phyloP scores from a whole-genome alignment of 495 filamentous ascomycete species.

The Aspergillus avenaceus region DNA sequence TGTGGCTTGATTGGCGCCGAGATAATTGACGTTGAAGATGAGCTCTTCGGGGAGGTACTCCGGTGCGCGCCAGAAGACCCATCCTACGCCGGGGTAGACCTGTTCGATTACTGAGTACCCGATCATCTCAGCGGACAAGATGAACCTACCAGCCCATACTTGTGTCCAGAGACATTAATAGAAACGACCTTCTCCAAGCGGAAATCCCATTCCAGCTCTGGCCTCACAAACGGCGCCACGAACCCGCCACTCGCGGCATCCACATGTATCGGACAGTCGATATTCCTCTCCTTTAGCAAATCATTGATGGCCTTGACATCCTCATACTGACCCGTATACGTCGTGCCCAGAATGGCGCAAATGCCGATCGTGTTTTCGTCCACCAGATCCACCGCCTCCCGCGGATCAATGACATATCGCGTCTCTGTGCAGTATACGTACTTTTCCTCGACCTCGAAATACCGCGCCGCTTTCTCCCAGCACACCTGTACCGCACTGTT shows the following conservation, averaged over 20 bases:
- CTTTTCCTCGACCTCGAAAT: conserved; percentile 90
- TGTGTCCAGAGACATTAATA: conserved; percentile 92
- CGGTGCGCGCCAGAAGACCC: conserved; percentile 83
- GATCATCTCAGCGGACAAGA: too few relatives aligned
- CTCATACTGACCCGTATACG: conserved; percentile 95
- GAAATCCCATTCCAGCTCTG: conserved; percentile 83
- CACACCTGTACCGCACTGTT: conserved; percentile 89
- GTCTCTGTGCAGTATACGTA: conserved; percentile 78
- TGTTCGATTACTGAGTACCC: conserved; percentile 41
- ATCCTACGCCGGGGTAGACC: conserved; percentile 86
- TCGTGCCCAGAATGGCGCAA: conserved; percentile 82
- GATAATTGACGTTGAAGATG: conserved; percentile 97
- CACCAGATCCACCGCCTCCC: conserved; percentile 74
- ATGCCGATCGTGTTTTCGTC: conserved; percentile 97
- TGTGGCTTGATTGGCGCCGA: conserved; percentile 89
- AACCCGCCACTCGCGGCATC: conserved; percentile 90
- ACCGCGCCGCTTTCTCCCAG: conserved; percentile 95
- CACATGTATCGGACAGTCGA: conserved; percentile 84
- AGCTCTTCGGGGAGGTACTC: conserved; percentile 84
- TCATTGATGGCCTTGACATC: conserved; percentile 88
- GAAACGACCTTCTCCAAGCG: conserved; percentile 78
- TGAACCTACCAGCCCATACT: conserved; percentile 61
- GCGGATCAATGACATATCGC: conserved; percentile 83
- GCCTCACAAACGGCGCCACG: conserved; percentile 82
- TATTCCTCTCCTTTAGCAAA: conserved; percentile 61